Evolutionary conservation across 208 protist genomes (phyloP), one percentile per base, ranked within the genome.

Genomic region (Leishmania gerbilli): DNA sequence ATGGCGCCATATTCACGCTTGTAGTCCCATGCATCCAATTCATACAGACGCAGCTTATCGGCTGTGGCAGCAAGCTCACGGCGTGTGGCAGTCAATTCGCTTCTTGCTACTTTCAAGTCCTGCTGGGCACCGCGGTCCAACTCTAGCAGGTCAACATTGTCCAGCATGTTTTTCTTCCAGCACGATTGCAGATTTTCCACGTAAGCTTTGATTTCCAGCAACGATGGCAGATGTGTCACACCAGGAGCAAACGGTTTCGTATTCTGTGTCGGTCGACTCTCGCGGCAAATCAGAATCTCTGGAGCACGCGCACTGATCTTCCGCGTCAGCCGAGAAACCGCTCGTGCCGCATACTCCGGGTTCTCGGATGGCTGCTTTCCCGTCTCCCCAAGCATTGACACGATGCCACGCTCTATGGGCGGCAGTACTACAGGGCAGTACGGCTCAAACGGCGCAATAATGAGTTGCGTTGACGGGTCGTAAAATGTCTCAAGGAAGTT

Each of bases 381-480:
- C 4, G 31, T 15, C n/a, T 21, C 76, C 15, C 58, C 71, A 4
- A 21, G 42, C 58, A 11, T 68, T 11, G 47, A 37, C 53, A 37
- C 67, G 13, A 17, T 42, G 37, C 47, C 45, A 60, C 58, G 34
- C 85, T 72, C 27, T 27, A 89, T 58, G 8, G 77, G 55, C 13
- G 86, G 82, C n/a, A 88, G 55, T 2, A 40, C 40, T 15, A 81
- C 45, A 42, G 69, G 78, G 77, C 87, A 88, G n/a, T 72, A 60
- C 31, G 86, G 88, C 51, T 80, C 80, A 87, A 98, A 98, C 24
- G 95, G 95, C 13, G 92, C 85, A 31, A 96, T 77, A 67, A 96
- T 95, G 79, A 96, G 95, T 81, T 96, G 95, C 3, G 95, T 95
- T 8, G 90, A 87, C 2, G 95, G 95, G 77, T 98, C 92, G 82